Conservation (phyloP, 2,329 filamentous ascomycete species). For the Paecilomyces fulvus region DNA sequence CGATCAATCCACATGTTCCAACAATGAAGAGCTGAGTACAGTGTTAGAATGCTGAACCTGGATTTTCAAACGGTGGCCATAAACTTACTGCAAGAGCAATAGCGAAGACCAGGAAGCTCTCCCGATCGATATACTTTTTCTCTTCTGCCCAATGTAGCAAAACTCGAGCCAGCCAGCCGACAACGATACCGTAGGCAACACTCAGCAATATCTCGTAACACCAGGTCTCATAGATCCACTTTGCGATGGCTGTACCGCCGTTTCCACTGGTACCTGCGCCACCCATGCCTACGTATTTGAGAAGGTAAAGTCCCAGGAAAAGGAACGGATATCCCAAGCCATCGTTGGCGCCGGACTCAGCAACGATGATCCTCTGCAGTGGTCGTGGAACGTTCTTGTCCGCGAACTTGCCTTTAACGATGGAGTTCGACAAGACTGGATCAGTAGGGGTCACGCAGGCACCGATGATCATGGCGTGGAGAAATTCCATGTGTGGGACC, state of each 20-base stretch:
- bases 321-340: constrained; percentile 83
- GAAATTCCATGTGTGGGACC: constrained; percentile 60
- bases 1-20: constrained; percentile 78
- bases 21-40: constrained; percentile 61
- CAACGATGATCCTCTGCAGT: constrained; percentile 71
- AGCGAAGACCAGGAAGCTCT: constrained; percentile 81
- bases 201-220: constrained; percentile 75
- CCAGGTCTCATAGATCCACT: constrained; percentile 84
- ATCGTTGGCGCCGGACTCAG: constrained; percentile 82
- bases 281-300: constrained; percentile 61
- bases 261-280: constrained; percentile 50
- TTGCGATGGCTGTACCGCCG: constrained; percentile 57
- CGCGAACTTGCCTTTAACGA: constrained; percentile 88
- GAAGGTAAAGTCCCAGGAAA: constrained; percentile 73
- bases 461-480: constrained; percentile 71
- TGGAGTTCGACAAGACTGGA: constrained; percentile 77
- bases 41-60: constrained; percentile 6
- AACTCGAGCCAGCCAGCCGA: constrained; percentile 75
- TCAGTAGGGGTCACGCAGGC: constrained; percentile 91
- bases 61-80: not conserved
- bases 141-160: constrained; percentile 78
- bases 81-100: constrained; percentile 65
- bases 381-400: constrained; percentile 79
- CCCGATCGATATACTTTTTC: constrained; percentile 71
- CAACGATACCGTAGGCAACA: constrained; percentile 63